Percentiles rank a stretch among this genome's conserved stretches.
Conservation (phyloP, 306 rosid species). For the Sechiopsis laciniata region DNA sequence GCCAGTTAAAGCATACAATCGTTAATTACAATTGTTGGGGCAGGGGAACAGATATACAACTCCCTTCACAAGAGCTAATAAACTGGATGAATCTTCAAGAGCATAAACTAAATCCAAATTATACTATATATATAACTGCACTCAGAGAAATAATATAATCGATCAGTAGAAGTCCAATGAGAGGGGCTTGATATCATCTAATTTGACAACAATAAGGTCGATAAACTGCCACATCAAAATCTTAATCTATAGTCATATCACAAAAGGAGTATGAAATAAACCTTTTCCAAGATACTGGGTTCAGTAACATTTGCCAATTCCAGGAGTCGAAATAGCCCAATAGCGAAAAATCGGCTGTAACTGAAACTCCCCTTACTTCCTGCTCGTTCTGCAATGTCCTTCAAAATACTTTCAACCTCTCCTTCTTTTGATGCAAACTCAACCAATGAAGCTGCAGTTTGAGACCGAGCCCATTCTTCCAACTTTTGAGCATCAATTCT, state of each 20-base stretch:
- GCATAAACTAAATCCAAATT: not conserved
- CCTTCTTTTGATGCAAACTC: slow-evolving; percentile 87
- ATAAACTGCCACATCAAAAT: not conserved
- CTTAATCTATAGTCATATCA: not conserved
- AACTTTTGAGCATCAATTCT: slow-evolving; percentile 79
- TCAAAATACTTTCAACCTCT: slow-evolving; percentile 70
- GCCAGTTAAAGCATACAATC: not conserved
- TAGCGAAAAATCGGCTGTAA: slow-evolving; percentile 94
- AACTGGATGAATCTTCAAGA: not conserved
- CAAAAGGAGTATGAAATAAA: slow-evolving; percentile 20
- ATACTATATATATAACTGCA: slow-evolving; percentile 1
- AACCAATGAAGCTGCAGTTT: slow-evolving; percentile 61
- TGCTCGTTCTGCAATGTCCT: slow-evolving; percentile 86
- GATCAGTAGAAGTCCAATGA: not conserved
- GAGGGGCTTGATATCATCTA: not conserved
- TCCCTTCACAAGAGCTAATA: not conserved
- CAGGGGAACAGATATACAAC: not conserved
- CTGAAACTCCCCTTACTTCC: slow-evolving; percentile 69
- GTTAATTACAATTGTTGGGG: not conserved
- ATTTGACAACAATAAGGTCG: not conserved
- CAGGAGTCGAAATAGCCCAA: slow-evolving; percentile 88
- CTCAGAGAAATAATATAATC: not conserved
- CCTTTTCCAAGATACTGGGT: slow-evolving; percentile 88
- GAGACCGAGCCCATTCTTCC: slow-evolving; percentile 92
- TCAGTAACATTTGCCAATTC: slow-evolving; percentile 94